Percentiles rank a stretch among this genome's conserved stretches.
These are phyloP conservation scores for Epichloe elymi DNA, from an alignment of 2,329 filamentous ascomycete genomes.

Conservation along the genomic window DNA sequence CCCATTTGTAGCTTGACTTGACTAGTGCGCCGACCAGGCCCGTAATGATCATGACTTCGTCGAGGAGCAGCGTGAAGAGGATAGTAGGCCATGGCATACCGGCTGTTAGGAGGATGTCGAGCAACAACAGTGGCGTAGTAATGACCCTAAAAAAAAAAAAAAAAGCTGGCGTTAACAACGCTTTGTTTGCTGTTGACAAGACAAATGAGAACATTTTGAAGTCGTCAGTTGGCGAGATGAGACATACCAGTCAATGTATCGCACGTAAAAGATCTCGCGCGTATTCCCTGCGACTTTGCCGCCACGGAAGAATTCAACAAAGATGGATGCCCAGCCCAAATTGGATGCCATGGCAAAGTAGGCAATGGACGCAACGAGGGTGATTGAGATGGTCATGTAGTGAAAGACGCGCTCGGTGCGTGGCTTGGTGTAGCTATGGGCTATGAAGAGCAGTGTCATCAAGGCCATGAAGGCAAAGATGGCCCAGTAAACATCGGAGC, in stretches of 20 bases:
- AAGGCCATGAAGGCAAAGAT: slow-evolving; percentile 46
- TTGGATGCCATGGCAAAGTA: slow-evolving; percentile 41
- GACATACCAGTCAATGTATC: slow-evolving; percentile 38
- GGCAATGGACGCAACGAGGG: slow-evolving; percentile 28
- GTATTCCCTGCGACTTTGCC: slow-evolving; percentile 23
- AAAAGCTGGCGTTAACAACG: too few species aligned
- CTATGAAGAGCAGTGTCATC: slow-evolving; percentile 39
- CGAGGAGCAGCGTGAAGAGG: slow-evolving; percentile 1
- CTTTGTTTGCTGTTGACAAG: too few species aligned
- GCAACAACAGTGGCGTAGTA: neutral
- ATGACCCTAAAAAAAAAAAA: neutral
- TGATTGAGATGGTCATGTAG: slow-evolving; percentile 33
- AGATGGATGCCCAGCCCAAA: slow-evolving; percentile 30
- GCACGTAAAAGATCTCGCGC: slow-evolving; percentile 43
- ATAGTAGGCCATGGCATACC: neutral
- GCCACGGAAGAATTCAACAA: slow-evolving; percentile 38
- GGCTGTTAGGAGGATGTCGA: neutral
- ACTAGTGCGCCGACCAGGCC: neutral
- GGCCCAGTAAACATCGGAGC: slow-evolving; percentile 51
- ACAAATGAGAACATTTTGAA: too few species aligned
- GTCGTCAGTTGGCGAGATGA: neutral
- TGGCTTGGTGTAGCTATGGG: slow-evolving; percentile 36
- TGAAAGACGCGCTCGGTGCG: slow-evolving; percentile 42
- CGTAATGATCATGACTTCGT: neutral
- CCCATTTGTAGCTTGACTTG: slow-evolving; percentile 39